Evolutionary conservation across 495 filamentous ascomycete species (phyloP).

Genomic region (Podospora pseudopauciseta): DNA sequence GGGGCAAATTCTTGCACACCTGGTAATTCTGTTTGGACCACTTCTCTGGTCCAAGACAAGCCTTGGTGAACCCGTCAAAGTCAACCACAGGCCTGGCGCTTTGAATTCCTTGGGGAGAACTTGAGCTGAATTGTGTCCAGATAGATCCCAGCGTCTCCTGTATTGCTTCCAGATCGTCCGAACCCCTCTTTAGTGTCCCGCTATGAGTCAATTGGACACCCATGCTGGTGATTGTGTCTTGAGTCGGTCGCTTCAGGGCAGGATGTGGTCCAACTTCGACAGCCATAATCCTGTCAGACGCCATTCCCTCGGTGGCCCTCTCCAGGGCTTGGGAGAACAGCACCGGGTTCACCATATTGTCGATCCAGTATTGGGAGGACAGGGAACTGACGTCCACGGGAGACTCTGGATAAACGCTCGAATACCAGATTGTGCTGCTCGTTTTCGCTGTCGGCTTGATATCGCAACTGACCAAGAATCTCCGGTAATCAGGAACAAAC

Average conservation of each 20-base stretch:
- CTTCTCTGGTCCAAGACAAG: background rate
- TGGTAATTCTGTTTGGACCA: background rate
- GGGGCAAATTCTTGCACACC: slow-evolving; percentile 23
- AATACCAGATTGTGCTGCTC: slow-evolving; percentile 20
- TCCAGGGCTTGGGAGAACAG: slow-evolving; percentile 39
- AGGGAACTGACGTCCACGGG: slow-evolving; percentile 22
- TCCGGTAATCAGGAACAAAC: slow-evolving; percentile 39
- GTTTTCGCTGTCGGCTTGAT: slow-evolving; percentile 10
- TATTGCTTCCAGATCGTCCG: background rate
- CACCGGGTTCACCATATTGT: slow-evolving; percentile 47
- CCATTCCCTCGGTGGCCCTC: slow-evolving; percentile 11
- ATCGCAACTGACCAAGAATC: slow-evolving; percentile 9
- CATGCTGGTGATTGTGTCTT: slow-evolving; percentile 28
- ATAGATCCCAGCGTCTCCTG: background rate
- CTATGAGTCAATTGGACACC: slow-evolving; percentile 21
- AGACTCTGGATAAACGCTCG: slow-evolving; percentile 27
- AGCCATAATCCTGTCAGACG: slow-evolving; percentile 28
- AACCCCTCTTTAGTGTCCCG: slow-evolving; percentile 28
- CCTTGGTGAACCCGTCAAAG: background rate
- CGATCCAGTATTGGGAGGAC: slow-evolving; percentile 41
- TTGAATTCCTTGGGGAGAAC: background rate
- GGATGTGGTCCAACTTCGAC: slow-evolving; percentile 60
- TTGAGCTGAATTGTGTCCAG: background rate
- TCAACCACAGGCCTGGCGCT: slow-evolving; percentile 36
- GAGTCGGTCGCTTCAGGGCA: slow-evolving; percentile 48